phyloP scores from a whole-genome alignment of 306 rosid species.

The Gleditsia sinensis region DNA sequence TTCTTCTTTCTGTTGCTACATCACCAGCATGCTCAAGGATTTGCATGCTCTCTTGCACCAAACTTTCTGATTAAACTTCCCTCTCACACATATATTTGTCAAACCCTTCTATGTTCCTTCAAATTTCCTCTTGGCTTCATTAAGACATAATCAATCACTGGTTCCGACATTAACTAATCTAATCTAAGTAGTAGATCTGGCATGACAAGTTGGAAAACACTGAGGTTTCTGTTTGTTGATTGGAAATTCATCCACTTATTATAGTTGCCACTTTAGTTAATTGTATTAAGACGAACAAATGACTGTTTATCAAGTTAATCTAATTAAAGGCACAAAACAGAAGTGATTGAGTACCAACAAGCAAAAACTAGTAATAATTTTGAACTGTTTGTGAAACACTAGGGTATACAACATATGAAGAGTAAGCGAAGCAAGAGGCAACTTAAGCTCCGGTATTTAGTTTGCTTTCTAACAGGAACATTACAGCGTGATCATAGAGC shows the following conservation, averaged over 20 bases:
- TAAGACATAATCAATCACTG: conserved; percentile 30
- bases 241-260: conserved; percentile 8
- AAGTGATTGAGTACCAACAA: conserved; percentile 5
- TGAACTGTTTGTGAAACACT: not conserved
- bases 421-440: conserved; percentile 1
- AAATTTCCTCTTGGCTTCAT: conserved; percentile 54
- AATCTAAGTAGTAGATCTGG: not conserved
- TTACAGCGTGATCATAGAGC: too few species aligned
- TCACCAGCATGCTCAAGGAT: conserved; percentile 65
- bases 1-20: conserved; percentile 68
- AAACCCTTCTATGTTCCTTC: conserved; percentile 58
- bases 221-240: conserved; percentile 6
- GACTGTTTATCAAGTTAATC: not conserved
- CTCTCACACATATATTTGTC: conserved; percentile 69
- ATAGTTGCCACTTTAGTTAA: conserved; percentile 23
- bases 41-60: conserved; percentile 78
- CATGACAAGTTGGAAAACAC: conserved; percentile 22
- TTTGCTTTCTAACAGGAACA: too few species aligned
- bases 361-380: not conserved
- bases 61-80: conserved; percentile 97
- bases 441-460: not conserved
- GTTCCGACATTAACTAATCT: conserved; percentile 23
- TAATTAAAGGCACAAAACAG: not conserved
- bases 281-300: conserved; percentile 11
- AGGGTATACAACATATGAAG: not conserved